Percentiles rank a stretch among this genome's conserved stretches.
phyloP scores from a whole-genome alignment of 352 stramenopile species.

The Achlya hypogyna region DNA sequence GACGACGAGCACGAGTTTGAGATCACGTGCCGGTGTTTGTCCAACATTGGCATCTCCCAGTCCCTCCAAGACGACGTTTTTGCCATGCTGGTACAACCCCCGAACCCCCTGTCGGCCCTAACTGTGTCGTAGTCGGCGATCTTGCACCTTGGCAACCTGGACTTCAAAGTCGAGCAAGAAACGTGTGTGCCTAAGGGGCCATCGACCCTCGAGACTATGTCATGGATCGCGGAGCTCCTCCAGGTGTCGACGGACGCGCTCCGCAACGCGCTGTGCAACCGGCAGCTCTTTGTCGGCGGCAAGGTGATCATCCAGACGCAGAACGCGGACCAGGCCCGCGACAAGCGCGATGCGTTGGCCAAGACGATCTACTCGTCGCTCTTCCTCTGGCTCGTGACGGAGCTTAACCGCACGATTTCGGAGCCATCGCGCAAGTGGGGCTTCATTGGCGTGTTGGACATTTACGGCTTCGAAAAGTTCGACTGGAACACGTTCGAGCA shows the following conservation, averaged over 20 bases:
- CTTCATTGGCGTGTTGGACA: slow-evolving; percentile 95
- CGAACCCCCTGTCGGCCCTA: not conserved
- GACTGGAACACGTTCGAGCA: slow-evolving; percentile 94
- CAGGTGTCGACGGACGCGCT: slow-evolving; percentile 70
- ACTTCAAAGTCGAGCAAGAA: slow-evolving; percentile 80
- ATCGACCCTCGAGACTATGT: slow-evolving; percentile 35
- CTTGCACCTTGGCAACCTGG: slow-evolving; percentile 80
- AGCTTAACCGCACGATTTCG: slow-evolving; percentile 87
- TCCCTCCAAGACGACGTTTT: slow-evolving; percentile 77
- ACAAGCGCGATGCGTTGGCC: slow-evolving; percentile 83
- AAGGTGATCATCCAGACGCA: slow-evolving; percentile 87
- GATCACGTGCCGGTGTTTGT: slow-evolving; percentile 77
- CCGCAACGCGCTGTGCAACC: slow-evolving; percentile 61
- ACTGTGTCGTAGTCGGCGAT: slow-evolving; percentile 40
- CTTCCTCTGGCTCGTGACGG: slow-evolving; percentile 86
- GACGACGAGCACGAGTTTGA: slow-evolving; percentile 79
- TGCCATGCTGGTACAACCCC: slow-evolving; percentile 45
- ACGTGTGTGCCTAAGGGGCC: slow-evolving; percentile 50
- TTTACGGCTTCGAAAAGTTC: slow-evolving; percentile 98
- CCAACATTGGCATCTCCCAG: slow-evolving; percentile 80
- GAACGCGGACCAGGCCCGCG: slow-evolving; percentile 75
- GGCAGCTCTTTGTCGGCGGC: slow-evolving; percentile 78
- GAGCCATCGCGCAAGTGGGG: slow-evolving; percentile 70
- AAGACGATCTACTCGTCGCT: slow-evolving; percentile 91
- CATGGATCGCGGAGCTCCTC: slow-evolving; percentile 61